phyloP scores from a whole-genome alignment of 164 flowering plant genomes.

The Berberis vulgaris region DNA sequence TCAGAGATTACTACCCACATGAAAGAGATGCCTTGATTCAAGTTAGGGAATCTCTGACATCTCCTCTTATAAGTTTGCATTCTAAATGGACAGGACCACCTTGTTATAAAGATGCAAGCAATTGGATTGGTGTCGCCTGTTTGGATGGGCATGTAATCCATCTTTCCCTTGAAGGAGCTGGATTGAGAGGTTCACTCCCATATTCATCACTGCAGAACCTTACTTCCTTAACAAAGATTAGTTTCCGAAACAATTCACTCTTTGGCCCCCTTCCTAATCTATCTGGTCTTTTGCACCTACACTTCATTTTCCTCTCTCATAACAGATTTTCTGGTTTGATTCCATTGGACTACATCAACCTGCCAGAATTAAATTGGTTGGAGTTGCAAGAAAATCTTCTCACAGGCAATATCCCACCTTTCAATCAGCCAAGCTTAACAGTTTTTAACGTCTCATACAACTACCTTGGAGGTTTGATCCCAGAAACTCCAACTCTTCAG shows the following conservation, averaged over 20 bases:
- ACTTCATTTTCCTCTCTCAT: conserved; percentile 23
- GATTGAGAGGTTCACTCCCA: conserved; percentile 34
- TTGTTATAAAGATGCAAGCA: conserved; percentile 24
- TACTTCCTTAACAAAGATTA: conserved; percentile 26
- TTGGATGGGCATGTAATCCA: conserved; percentile 24
- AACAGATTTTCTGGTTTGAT: conserved; percentile 37
- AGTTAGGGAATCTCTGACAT: conserved; percentile 27
- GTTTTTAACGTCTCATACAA: conserved; percentile 42
- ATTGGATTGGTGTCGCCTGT: conserved; percentile 40
- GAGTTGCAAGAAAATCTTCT: conserved; percentile 37
- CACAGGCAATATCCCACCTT: conserved; percentile 39
- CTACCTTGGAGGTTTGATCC: conserved; percentile 31
- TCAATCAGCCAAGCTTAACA: conserved; percentile 23
- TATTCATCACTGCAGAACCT: conserved; percentile 23
- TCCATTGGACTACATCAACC: conserved; percentile 18
- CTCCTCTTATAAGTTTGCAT: conserved; percentile 20
- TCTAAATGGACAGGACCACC: conserved; percentile 45
- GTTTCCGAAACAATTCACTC: conserved; percentile 37
- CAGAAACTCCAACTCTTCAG: conserved; percentile 27
- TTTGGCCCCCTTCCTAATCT: conserved; percentile 36
- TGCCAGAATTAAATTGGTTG: conserved; percentile 21
- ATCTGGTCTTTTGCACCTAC: conserved; percentile 20
- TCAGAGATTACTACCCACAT: conserved; percentile 14
- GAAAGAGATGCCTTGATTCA: conserved; percentile 35
- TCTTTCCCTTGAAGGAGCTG: conserved; percentile 27